These are phyloP conservation scores for Zygosaccharomyces pseudobailii DNA, from an alignment of 1,139 yeast genomes.

Conservation along the genomic window DNA sequence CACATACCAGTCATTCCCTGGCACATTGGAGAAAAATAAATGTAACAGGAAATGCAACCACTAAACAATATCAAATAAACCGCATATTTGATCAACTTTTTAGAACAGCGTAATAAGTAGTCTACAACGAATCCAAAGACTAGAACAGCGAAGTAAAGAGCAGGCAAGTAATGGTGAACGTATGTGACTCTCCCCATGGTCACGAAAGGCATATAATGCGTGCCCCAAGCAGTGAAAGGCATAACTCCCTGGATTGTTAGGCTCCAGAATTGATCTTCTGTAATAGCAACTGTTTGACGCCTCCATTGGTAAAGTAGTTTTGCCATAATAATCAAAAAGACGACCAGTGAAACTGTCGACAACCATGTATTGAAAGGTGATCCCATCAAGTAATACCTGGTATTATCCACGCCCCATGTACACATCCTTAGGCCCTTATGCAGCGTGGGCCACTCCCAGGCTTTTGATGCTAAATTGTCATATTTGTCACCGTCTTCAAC, in stretches of 20 bases:
- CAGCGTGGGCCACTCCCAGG: constrained; percentile 82
- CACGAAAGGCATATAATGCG: constrained; percentile 68
- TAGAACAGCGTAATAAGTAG: constrained; percentile 23
- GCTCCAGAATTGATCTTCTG: constrained; percentile 30
- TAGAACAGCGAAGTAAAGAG: constrained; percentile 69
- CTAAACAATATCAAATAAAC: constrained; percentile 37
- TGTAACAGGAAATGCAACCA: constrained; percentile 39
- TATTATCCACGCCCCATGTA: constrained; percentile 46
- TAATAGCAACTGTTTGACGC: constrained; percentile 44
- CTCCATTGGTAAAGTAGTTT: constrained; percentile 53
- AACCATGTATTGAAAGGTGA: constrained; percentile 66
- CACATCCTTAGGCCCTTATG: constrained; percentile 65
- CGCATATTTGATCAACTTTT: constrained; percentile 30
- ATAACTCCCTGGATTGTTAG: constrained; percentile 52
- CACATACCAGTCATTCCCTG: constrained; percentile 53
- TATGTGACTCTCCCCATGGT: constrained; percentile 81
- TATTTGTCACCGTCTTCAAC: constrained; percentile 67
- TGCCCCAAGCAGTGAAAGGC: constrained; percentile 65
- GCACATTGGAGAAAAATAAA: constrained; percentile 47
- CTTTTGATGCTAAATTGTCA: constrained; percentile 59
- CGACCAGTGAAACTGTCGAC: constrained; percentile 39
- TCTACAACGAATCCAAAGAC: constrained; percentile 59
- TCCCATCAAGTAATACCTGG: constrained; percentile 59
- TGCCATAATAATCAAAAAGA: constrained; percentile 36
- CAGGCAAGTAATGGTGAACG: constrained; percentile 79